A percentile compares a stretch with the other conserved stretches of the same genome.
These are phyloP conservation scores for Forsythia viridissima DNA, from an alignment of 257 asterid genomes.

Conservation along the genomic window DNA sequence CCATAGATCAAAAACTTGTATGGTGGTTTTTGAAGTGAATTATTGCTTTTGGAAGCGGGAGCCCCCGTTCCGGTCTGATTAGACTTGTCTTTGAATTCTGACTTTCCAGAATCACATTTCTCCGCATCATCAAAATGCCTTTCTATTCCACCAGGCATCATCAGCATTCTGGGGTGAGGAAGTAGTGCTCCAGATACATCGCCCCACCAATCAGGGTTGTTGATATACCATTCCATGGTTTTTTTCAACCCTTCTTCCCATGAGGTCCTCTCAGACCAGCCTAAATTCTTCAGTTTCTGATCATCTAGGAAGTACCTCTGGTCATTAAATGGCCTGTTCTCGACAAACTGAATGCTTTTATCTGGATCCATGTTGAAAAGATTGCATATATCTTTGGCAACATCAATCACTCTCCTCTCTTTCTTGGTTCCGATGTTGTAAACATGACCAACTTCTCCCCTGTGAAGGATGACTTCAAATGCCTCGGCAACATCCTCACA, in stretches of 20 bases:
- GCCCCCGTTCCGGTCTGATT: background rate
- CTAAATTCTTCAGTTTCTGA: slow-evolving; percentile 60
- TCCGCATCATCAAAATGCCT: slow-evolving; percentile 34
- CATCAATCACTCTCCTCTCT: slow-evolving; percentile 66
- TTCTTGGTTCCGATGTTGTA: slow-evolving; percentile 66
- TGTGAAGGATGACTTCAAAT: slow-evolving; percentile 63
- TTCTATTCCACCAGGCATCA: slow-evolving; percentile 61
- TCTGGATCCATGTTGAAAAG: slow-evolving; percentile 56
- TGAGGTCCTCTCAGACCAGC: slow-evolving; percentile 61
- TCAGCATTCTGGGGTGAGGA: slow-evolving; percentile 71
- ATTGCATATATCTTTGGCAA: slow-evolving; percentile 59
- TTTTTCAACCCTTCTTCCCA: slow-evolving; percentile 66
- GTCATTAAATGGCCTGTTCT: slow-evolving; percentile 76
- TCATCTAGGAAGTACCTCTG: slow-evolving; percentile 73
- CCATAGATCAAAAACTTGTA: slow-evolving; percentile 65
- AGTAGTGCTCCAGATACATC: slow-evolving; percentile 73
- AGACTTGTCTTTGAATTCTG: slow-evolving; percentile 11
- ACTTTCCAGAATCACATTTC: slow-evolving; percentile 22
- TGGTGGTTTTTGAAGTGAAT: slow-evolving; percentile 30
- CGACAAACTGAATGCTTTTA: slow-evolving; percentile 58
- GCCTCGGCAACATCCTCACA: slow-evolving; percentile 84
- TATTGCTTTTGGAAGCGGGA: slow-evolving; percentile 26
- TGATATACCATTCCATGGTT: slow-evolving; percentile 67
- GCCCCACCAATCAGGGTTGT: slow-evolving; percentile 75
- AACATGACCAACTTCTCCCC: slow-evolving; percentile 71